These are phyloP conservation scores for Pterula multifida DNA, from an alignment of 1,284 basidiomycete species.

Conservation along the genomic window DNA sequence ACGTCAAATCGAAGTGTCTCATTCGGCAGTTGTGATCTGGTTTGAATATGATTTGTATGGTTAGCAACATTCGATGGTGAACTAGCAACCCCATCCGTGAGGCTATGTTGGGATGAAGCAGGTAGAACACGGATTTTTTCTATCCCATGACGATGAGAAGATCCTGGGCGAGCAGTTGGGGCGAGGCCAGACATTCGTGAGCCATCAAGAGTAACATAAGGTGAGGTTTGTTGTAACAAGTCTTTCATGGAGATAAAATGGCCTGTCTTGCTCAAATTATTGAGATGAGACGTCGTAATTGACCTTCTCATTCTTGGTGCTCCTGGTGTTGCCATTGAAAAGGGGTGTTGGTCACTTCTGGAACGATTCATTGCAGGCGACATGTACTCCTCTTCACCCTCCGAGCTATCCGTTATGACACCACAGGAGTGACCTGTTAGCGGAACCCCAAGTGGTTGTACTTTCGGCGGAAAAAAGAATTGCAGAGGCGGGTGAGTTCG, in stretches of 20 bases:
- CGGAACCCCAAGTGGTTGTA: no score
- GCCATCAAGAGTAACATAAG: conserved; percentile 33
- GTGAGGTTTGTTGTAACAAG: conserved; percentile 24
- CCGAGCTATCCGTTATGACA: background rate
- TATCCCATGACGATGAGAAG: conserved; percentile 6
- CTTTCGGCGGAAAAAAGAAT: conserved; percentile 40
- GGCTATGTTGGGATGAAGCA: conserved; percentile 3
- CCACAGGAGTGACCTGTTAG: conserved; percentile 2
- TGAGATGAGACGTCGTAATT: background rate
- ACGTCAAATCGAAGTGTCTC: conserved; percentile 39
- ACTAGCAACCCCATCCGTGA: conserved; percentile 5
- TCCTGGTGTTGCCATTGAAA: no score
- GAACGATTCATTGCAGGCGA: background rate
- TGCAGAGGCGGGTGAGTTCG: conserved; percentile 50
- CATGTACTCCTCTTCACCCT: background rate
- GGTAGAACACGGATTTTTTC: conserved; percentile 2
- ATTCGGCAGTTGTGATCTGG: conserved; percentile 30
- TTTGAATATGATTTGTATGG: conserved; percentile 1
- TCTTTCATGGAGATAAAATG: conserved; percentile 21
- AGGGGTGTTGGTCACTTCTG: no score
- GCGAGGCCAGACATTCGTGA: conserved; percentile 24
- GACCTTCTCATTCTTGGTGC: background rate
- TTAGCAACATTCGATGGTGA: conserved; percentile 1
- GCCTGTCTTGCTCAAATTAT: conserved; percentile 10
- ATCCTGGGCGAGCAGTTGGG: background rate